phyloP scores from a whole-genome alignment of 2,329 filamentous ascomycete species.

The Fusarium hostae region DNA sequence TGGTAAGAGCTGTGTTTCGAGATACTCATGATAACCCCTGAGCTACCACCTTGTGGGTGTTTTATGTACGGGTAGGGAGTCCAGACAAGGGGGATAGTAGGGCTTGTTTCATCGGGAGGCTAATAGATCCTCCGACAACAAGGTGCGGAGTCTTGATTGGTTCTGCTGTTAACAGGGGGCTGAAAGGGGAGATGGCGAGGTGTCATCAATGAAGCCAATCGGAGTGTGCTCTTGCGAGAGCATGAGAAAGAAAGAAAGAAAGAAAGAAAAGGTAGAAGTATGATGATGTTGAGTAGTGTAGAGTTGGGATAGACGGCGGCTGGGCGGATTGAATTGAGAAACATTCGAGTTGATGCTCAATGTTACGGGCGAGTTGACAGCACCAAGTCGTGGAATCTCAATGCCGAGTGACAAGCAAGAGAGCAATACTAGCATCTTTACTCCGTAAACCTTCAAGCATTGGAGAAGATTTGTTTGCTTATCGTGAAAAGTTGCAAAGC shows the following conservation, averaged over 20 bases:
- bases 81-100: constrained; percentile 31
- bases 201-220: constrained; percentile 31
- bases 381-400: neutral
- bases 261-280: neutral
- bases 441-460: neutral
- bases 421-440: neutral
- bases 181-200: constrained; percentile 15
- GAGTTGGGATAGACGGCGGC: neutral
- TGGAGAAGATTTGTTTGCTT: neutral
- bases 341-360: neutral
- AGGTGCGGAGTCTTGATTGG: constrained; percentile 37
- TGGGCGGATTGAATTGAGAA: neutral
- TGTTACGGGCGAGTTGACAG: neutral
- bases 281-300: neutral
- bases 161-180: constrained; percentile 5
- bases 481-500: neutral
- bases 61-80: constrained; percentile 38
- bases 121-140: constrained; percentile 40
- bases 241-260: neutral
- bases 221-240: neutral
- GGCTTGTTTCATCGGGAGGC: constrained; percentile 44
- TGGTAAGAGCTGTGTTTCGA: constrained; percentile 27
- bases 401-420: neutral
- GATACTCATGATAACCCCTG: constrained; percentile 20
- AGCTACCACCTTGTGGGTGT: constrained; percentile 27